Evolutionary conservation across 495 filamentous ascomycete species (phyloP).

Genomic region (Annulohypoxylon nitens): DNA sequence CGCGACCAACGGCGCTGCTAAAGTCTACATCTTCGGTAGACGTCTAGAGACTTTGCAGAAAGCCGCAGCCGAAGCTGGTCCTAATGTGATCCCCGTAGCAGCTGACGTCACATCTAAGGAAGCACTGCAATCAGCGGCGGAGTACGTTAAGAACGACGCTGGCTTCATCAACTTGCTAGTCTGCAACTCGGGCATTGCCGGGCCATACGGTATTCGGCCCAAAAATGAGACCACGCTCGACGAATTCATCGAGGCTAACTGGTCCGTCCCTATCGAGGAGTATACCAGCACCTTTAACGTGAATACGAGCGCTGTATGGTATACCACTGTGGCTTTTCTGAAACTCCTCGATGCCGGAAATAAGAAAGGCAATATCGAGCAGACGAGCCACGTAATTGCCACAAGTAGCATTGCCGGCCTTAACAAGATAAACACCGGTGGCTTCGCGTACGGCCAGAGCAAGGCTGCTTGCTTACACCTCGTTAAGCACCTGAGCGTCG

Average conservation of each 20-base stretch:
- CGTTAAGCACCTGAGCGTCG: slow-evolving; percentile 70
- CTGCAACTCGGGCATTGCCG: slow-evolving; percentile 75
- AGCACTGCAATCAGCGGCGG: slow-evolving; percentile 66
- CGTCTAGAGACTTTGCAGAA: slow-evolving; percentile 67
- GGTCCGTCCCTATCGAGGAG: slow-evolving; percentile 66
- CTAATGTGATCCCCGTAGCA: slow-evolving; percentile 68
- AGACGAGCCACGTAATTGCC: slow-evolving; percentile 73
- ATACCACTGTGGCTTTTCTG: slow-evolving; percentile 73
- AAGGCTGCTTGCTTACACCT: slow-evolving; percentile 75
- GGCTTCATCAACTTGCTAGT: slow-evolving; percentile 74
- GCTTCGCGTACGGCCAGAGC: slow-evolving; percentile 70
- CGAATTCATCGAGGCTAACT: slow-evolving; percentile 66
- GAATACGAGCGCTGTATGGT: slow-evolving; percentile 72
- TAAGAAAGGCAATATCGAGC: slow-evolving; percentile 62
- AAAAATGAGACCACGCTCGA: slow-evolving; percentile 58
- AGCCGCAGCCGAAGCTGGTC: slow-evolving; percentile 57
- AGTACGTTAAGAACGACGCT: slow-evolving; percentile 65
- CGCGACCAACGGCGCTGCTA: slow-evolving; percentile 71
- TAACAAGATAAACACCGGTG: slow-evolving; percentile 67
- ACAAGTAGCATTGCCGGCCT: slow-evolving; percentile 73
- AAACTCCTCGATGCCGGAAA: slow-evolving; percentile 74
- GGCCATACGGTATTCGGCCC: slow-evolving; percentile 59
- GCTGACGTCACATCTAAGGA: slow-evolving; percentile 77
- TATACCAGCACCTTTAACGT: slow-evolving; percentile 70
- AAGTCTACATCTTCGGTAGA: slow-evolving; percentile 81